Conservation (phyloP, 73 alveolate species). For the Paramecium sonneborni region DNA sequence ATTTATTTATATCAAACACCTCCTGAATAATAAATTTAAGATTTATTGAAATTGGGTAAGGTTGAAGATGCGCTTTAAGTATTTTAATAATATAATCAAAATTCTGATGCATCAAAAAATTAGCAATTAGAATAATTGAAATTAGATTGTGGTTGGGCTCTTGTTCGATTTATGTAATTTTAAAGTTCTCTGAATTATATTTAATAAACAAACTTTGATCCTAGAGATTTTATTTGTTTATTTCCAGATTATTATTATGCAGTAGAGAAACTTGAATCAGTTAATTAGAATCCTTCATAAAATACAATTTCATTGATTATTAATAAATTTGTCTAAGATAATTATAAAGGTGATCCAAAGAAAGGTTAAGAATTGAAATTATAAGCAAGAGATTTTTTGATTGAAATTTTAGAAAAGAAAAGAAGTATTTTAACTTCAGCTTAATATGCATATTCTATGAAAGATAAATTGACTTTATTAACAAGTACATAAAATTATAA, state of each 20-base stretch:
- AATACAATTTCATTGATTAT: conserved; percentile 17
- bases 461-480: conserved; percentile 13
- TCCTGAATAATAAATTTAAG: conserved; percentile 19
- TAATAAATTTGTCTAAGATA: not conserved
- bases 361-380: not conserved
- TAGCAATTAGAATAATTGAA: conserved; percentile 22
- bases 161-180: conserved; percentile 1
- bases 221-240: conserved; percentile 52
- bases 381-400: conserved; percentile 31
- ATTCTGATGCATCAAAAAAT: not conserved
- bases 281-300: conserved; percentile 24
- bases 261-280: conserved; percentile 35
- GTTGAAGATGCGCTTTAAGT: conserved; percentile 38
- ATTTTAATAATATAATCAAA: not conserved
- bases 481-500: not conserved
- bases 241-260: conserved; percentile 49
- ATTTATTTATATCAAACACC: conserved; percentile 43
- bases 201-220: not conserved
- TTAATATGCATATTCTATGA: conserved; percentile 41
- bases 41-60: not conserved
- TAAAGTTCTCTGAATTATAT: not conserved
- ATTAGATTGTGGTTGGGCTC: conserved; percentile 59
- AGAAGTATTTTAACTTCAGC: conserved; percentile 10
- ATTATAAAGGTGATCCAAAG: conserved; percentile 21
- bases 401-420: conserved; percentile 45